Percentiles rank a stretch among this genome's conserved stretches.
phyloP scores from a whole-genome alignment of 805 yeast species.

The Phaffomyces antillensis region DNA sequence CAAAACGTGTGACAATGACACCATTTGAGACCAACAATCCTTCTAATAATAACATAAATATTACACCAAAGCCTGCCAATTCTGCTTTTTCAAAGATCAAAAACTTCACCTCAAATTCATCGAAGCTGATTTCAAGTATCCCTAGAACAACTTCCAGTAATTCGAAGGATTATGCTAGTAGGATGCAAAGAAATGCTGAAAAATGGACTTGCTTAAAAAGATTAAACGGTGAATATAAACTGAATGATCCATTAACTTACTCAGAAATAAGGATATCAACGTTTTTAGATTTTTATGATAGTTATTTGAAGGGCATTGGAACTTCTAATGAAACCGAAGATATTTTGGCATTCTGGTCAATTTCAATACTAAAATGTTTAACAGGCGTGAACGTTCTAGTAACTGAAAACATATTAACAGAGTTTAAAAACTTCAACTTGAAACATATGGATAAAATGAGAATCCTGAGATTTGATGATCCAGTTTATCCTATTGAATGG shows the following conservation, averaged over 20 bases:
- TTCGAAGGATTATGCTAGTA: conserved; percentile 1
- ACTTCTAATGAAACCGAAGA: conserved; percentile 7
- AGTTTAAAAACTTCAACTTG: conserved; percentile 16
- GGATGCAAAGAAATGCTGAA: conserved; percentile 6
- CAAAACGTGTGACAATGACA: conserved; percentile 15
- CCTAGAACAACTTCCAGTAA: too few species aligned
- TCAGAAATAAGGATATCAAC: conserved; percentile 13
- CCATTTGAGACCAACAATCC: conserved; percentile 5
- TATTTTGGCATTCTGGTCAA: conserved; percentile 15
- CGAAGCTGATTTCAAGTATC: too few species aligned
- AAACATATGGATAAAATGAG: conserved; percentile 12
- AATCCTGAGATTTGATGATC: conserved; percentile 10
- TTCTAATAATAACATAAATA: not conserved
- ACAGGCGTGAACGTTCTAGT: conserved; percentile 13
- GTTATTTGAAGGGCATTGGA: conserved; percentile 1
- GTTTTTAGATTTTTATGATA: conserved; percentile 17
- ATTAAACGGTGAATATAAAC: conserved; percentile 4
- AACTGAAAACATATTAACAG: conserved; percentile 10
- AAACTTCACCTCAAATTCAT: too few species aligned
- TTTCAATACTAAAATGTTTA: conserved; percentile 17
- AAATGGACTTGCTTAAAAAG: conserved; percentile 15
- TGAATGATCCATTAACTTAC: conserved; percentile 13
- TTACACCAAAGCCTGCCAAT: too few species aligned
- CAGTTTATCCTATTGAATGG: conserved; percentile 15
- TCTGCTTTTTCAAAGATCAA: not conserved